Evolutionary conservation across 2,329 filamentous ascomycete genomes (phyloP).

Genomic region (Dactylonectria macrodidyma): DNA sequence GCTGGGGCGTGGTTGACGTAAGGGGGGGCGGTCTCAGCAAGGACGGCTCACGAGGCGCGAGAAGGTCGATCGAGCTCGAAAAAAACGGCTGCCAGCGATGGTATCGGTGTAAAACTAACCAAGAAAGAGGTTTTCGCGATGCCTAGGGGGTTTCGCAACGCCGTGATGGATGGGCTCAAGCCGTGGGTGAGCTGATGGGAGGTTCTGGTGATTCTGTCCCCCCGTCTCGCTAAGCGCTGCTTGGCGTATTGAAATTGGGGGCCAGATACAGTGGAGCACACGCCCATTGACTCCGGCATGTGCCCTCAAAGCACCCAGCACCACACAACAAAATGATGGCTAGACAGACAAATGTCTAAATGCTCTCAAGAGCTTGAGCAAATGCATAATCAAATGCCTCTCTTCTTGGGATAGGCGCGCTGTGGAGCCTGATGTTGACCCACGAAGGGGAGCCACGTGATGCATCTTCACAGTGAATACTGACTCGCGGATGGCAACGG

Average conservation of each 20-base stretch:
- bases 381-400: slow-evolving; percentile 45
- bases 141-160: slow-evolving; percentile 42
- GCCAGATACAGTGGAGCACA: slow-evolving; percentile 50
- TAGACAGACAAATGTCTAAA: slow-evolving; percentile 13
- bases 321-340: slow-evolving; percentile 33
- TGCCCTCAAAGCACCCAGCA: slow-evolving; percentile 46
- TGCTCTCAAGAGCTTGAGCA: slow-evolving; percentile 30
- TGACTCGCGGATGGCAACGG: slow-evolving; percentile 22
- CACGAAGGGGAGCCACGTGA: slow-evolving; percentile 56
- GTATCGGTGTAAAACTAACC: slow-evolving; percentile 40
- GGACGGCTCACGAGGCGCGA: slow-evolving; percentile 18
- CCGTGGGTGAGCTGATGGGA: slow-evolving; percentile 49
- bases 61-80: slow-evolving; percentile 9
- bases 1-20: slow-evolving; percentile 19
- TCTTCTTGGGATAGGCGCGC: slow-evolving; percentile 37
- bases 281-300: slow-evolving; percentile 49
- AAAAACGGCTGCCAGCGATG: slow-evolving; percentile 8
- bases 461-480: slow-evolving; percentile 46
- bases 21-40: slow-evolving; percentile 21
- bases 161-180: slow-evolving; percentile 43
- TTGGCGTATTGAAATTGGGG: slow-evolving; percentile 51
- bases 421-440: slow-evolving; percentile 47
- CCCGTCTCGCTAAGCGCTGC: slow-evolving; percentile 53
- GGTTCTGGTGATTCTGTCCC: slow-evolving; percentile 47
- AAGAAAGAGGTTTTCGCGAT: slow-evolving; percentile 46